Percentiles rank a stretch among this genome's conserved stretches.
Evolutionary conservation across 495 filamentous ascomycete species (phyloP).

Genomic region (Oidiodendron maius): DNA sequence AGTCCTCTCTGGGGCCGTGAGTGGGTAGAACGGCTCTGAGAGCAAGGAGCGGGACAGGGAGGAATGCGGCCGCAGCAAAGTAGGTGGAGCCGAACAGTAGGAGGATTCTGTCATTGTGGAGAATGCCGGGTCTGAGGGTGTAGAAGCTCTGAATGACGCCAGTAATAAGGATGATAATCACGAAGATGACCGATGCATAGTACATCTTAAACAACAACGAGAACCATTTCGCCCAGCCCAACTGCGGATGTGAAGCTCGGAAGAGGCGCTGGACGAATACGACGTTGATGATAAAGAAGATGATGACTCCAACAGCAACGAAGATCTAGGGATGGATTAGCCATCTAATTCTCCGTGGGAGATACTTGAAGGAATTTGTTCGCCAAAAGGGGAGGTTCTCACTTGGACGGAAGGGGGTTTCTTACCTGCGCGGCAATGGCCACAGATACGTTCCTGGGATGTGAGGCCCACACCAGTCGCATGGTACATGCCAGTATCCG

Average conservation of each 20-base stretch:
- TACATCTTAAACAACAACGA: conserved; percentile 46
- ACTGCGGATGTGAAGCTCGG: conserved; percentile 61
- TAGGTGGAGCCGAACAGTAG: conserved; percentile 63
- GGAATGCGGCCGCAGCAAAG: conserved; percentile 64
- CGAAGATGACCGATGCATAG: conserved; percentile 53
- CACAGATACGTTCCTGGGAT: conserved; percentile 41
- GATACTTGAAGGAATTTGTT: no score
- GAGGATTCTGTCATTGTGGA: conserved; percentile 50
- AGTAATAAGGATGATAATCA: conserved; percentile 65
- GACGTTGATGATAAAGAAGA: conserved; percentile 79
- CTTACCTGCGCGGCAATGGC: conserved; percentile 66
- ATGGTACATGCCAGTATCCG: conserved; percentile 58
- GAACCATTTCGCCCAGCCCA: conserved; percentile 58
- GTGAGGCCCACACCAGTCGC: conserved; percentile 53
- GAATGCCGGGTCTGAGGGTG: conserved; percentile 46
- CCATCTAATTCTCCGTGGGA: no score
- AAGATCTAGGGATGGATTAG: no score
- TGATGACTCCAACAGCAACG: conserved; percentile 66
- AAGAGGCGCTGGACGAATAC: conserved; percentile 74
- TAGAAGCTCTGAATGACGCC: conserved; percentile 59
- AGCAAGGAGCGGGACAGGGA: conserved; percentile 61
- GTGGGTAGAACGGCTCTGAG: conserved; percentile 47
- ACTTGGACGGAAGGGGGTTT: no score
- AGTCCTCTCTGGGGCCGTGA: conserved; percentile 45
- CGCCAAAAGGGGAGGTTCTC: no score